A percentile compares a stretch with the other conserved stretches of the same genome.
Conservation (phyloP, 495 filamentous ascomycete species). For the Podospora tetraspora region DNA sequence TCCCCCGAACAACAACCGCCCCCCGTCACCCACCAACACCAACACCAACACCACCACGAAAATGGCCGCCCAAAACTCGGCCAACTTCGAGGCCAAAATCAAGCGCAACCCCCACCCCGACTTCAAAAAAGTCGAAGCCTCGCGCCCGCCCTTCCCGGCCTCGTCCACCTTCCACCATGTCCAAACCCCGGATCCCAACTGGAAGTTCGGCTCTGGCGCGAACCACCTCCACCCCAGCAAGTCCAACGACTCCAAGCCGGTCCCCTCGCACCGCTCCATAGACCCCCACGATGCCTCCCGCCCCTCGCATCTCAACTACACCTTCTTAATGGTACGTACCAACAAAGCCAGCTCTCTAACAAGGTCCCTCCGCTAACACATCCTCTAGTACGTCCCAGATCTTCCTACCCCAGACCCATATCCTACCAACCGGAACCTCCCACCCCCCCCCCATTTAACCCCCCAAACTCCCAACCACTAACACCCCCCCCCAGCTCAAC, state of each 20-base stretch:
- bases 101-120: conserved; percentile 65
- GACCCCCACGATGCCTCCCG: conserved; percentile 74
- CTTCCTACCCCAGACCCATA: no score
- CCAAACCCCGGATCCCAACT: conserved; percentile 66
- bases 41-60: conserved; percentile 11
- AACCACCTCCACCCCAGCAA: conserved; percentile 38
- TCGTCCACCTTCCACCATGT: conserved; percentile 53
- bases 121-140: conserved; percentile 70
- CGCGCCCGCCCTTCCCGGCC: conserved; percentile 61
- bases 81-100: conserved; percentile 40
- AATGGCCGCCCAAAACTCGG: conserved; percentile 33
- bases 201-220: conserved; percentile 73
- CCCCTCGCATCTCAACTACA: conserved; percentile 72
- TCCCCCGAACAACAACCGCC: background rate
- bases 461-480: no score
- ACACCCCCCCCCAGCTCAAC: conserved; percentile 83
- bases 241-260: conserved; percentile 45
- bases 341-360: no score
- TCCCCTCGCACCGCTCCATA: conserved; percentile 44
- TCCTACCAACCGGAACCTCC: no score
- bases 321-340: conserved; percentile 28
- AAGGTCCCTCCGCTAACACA: no score
- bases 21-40: background rate
- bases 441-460: no score
- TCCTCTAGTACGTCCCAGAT: no score